phyloP scores from a whole-genome alignment of 2,329 filamentous ascomycete genomes.

The Malbranchea cinnamomea region DNA sequence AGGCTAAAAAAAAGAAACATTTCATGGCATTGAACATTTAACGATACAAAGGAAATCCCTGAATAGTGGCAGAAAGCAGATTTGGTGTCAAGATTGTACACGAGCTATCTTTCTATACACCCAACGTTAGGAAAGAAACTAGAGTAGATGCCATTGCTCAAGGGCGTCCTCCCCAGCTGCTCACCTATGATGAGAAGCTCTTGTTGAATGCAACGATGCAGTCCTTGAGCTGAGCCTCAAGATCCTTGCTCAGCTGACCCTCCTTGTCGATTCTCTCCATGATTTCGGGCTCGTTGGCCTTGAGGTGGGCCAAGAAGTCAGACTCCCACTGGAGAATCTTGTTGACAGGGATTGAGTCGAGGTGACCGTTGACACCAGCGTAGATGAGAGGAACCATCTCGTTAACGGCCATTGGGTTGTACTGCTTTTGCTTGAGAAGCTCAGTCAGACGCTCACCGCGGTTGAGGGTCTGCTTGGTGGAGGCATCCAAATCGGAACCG shows the following conservation, averaged over 20 bases:
- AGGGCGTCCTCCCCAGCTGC: too few relatives aligned
- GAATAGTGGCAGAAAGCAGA: slow-evolving; percentile 6
- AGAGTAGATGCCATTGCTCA: too few relatives aligned
- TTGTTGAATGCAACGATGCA: slow-evolving; percentile 72
- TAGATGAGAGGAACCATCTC: slow-evolving; percentile 99
- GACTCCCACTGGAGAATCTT: slow-evolving; percentile 90
- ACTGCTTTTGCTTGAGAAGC: slow-evolving; percentile 99
- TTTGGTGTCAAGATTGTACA: slow-evolving; percentile 12
- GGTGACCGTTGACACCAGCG: slow-evolving; percentile 94
- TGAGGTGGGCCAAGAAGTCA: slow-evolving; percentile 86
- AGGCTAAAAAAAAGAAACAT: too few relatives aligned
- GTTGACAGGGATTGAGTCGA: slow-evolving; percentile 75
- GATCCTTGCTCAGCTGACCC: slow-evolving; percentile 88
- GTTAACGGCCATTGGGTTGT: slow-evolving; percentile 94
- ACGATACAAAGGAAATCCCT: slow-evolving; percentile 6
- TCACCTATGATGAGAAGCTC: slow-evolving; percentile 52
- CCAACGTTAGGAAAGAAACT: too few relatives aligned
- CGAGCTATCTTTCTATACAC: slow-evolving; percentile 9
- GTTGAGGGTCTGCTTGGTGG: slow-evolving; percentile 95
- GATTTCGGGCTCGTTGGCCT: slow-evolving; percentile 75
- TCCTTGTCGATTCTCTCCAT: slow-evolving; percentile 85
- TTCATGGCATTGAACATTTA: too few relatives aligned
- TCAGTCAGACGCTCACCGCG: slow-evolving; percentile 98
- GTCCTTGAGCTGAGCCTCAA: slow-evolving; percentile 51
- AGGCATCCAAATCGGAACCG: slow-evolving; percentile 97